A percentile compares a stretch with the other conserved stretches of the same genome.
phyloP scores from a whole-genome alignment of 768 basidiomycete genomes.

The Macrocybe gigantea region DNA sequence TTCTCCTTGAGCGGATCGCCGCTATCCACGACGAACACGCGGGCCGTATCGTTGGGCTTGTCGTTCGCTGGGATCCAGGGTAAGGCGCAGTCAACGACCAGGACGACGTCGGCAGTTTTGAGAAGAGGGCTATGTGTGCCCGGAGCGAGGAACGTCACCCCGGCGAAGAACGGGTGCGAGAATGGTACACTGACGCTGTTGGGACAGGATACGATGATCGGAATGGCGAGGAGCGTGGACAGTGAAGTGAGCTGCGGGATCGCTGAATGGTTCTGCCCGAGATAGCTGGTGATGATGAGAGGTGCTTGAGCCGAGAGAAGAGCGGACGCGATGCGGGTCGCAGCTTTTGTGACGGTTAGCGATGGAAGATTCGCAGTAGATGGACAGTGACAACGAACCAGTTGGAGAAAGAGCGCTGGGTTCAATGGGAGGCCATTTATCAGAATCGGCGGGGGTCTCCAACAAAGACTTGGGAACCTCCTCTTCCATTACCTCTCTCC shows the following conservation, averaged over 20 bases:
- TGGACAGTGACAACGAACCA: slow-evolving; percentile 14
- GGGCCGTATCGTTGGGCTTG: slow-evolving; percentile 33
- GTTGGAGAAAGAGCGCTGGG: slow-evolving; percentile 38
- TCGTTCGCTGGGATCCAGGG: slow-evolving; percentile 57
- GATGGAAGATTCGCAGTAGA: neutral
- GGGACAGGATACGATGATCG: slow-evolving; percentile 46
- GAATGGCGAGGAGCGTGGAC: slow-evolving; percentile 47
- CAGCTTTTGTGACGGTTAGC: slow-evolving; percentile 17
- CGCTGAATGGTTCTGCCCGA: slow-evolving; percentile 49
- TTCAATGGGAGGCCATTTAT: slow-evolving; percentile 49
- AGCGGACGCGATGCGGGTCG: slow-evolving; percentile 36
- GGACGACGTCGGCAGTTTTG: slow-evolving; percentile 50
- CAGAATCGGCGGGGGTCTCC: slow-evolving; percentile 18
- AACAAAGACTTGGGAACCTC: slow-evolving; percentile 38
- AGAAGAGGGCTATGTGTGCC: slow-evolving; percentile 42
- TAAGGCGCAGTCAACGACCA: slow-evolving; percentile 60
- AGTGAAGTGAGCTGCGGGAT: slow-evolving; percentile 40
- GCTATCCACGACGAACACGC: slow-evolving; percentile 55
- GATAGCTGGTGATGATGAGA: slow-evolving; percentile 58
- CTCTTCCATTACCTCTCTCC: slow-evolving; percentile 67
- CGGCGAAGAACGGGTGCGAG: slow-evolving; percentile 49
- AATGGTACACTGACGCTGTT: slow-evolving; percentile 48
- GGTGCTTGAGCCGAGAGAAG: slow-evolving; percentile 47
- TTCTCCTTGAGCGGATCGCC: slow-evolving; percentile 54
- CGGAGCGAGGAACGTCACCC: slow-evolving; percentile 42